Evolutionary conservation across 192 early-diverging fungal genomes (phyloP).

Genomic region (Funneliformis geosporum): DNA sequence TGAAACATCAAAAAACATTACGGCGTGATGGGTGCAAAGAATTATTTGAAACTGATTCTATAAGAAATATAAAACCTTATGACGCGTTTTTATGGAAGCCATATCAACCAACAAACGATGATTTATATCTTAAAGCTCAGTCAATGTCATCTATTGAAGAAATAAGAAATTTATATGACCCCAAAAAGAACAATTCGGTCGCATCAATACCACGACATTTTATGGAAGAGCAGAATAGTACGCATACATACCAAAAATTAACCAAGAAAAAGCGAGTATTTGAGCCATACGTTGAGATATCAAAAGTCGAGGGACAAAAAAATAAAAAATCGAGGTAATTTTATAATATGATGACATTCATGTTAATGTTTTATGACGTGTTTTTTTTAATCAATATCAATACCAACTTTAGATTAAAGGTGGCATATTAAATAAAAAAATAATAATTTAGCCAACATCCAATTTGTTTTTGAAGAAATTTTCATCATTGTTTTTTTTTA

Average conservation of each 20-base stretch:
- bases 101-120: not conserved
- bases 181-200: not conserved
- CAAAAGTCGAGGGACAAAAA: not conserved
- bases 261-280: not conserved
- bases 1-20: constrained; percentile 25
- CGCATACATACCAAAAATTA: not conserved
- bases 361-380: no score
- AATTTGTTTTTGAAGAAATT: no score
- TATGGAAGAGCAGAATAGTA: no score
- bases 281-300: not conserved
- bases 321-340: no score
- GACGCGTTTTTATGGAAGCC: not conserved
- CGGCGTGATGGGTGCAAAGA: not conserved
- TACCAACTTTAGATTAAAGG: no score
- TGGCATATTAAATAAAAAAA: no score
- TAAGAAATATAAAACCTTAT: not conserved
- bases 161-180: constrained; percentile 35
- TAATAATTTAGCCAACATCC: no score
- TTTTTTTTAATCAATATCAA: no score
- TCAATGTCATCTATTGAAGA: constrained; percentile 30
- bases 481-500: no score
- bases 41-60: not conserved
- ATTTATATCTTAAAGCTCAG: constrained; percentile 37
- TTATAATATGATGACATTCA: no score
- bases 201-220: no score